These are phyloP conservation scores for Aspergillus campestris DNA, from an alignment of 495 filamentous ascomycete genomes.

Conservation along the genomic window DNA sequence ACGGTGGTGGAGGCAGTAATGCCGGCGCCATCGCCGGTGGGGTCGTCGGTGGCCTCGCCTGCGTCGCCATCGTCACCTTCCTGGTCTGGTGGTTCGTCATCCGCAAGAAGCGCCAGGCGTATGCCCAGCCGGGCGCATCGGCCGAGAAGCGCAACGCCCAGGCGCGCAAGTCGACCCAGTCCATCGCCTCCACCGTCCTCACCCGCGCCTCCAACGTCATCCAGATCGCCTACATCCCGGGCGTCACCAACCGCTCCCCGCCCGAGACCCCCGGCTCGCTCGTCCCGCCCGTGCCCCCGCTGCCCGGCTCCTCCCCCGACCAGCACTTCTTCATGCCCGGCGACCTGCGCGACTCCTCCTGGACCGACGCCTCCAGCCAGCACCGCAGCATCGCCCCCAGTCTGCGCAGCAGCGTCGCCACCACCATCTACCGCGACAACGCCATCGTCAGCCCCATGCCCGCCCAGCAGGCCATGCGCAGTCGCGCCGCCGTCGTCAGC, in stretches of 20 bases:
- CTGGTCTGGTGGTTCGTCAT: conserved; percentile 82
- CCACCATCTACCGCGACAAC: conserved; percentile 85
- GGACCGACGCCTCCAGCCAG: conserved; percentile 59
- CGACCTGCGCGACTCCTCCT: conserved; percentile 83
- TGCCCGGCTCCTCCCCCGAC: conserved; percentile 68
- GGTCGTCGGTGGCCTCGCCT: conserved; percentile 66
- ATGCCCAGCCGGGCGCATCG: conserved; percentile 41
- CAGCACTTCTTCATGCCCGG: conserved; percentile 92
- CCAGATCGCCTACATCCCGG: conserved; percentile 97
- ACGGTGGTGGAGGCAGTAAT: conserved; percentile 40
- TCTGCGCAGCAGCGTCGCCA: conserved; percentile 72
- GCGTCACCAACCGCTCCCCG: conserved; percentile 86
- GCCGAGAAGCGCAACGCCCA: conserved; percentile 47
- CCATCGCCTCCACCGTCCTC: conserved; percentile 89
- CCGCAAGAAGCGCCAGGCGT: conserved; percentile 62
- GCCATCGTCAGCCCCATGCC: conserved; percentile 72
- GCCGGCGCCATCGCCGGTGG: conserved; percentile 78
- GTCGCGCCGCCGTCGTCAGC: conserved; percentile 83
- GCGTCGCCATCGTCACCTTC: conserved; percentile 61
- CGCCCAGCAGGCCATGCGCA: conserved; percentile 73
- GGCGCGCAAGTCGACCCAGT: conserved; percentile 80
- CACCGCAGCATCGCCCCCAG: conserved; percentile 55
- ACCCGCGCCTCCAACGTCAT: conserved; percentile 97
- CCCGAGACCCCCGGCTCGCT: conserved; percentile 74
- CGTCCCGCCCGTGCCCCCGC: conserved; percentile 84